Conservation (phyloP, 164 flowering plant species). For the Chloranthus sessilifolius region DNA sequence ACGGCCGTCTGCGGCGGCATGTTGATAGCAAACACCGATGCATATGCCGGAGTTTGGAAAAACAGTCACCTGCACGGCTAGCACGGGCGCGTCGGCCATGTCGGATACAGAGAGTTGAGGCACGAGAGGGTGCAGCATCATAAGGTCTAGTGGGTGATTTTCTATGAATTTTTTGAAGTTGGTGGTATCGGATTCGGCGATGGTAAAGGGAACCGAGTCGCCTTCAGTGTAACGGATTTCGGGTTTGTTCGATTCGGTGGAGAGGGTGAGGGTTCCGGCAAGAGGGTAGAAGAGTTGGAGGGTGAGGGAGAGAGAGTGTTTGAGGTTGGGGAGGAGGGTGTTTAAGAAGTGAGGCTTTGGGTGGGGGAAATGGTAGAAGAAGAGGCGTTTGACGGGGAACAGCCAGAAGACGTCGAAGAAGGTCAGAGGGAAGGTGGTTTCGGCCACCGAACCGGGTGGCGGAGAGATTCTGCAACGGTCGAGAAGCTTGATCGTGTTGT, state of each 20-base stretch:
- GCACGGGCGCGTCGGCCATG: neutral
- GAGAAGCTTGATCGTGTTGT: neutral
- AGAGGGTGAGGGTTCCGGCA: constrained; percentile 26
- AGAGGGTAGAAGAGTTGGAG: constrained; percentile 38
- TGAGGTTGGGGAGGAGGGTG: constrained; percentile 28
- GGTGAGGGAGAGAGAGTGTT: constrained; percentile 33
- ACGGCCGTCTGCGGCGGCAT: constrained; percentile 8
- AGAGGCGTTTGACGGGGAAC: constrained; percentile 21
- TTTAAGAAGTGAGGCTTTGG: constrained; percentile 19
- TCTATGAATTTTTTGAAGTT: constrained; percentile 5
- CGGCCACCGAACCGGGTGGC: constrained; percentile 1
- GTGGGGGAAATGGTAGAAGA: constrained; percentile 32
- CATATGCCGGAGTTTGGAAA: constrained; percentile 18
- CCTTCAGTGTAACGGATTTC: constrained; percentile 22
- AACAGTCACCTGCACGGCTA: constrained; percentile 12
- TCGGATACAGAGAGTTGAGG: neutral
- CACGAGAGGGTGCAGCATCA: constrained; percentile 4
- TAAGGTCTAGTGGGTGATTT: neutral
- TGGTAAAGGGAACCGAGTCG: constrained; percentile 26
- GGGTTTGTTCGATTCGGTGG: constrained; percentile 20
- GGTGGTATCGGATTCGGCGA: constrained; percentile 11
- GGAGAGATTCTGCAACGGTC: neutral
- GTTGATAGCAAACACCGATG: constrained; percentile 7
- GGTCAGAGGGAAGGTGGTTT: constrained; percentile 7
- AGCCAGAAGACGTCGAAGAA: constrained; percentile 23